Percentiles rank a stretch among this genome's conserved stretches.
Evolutionary conservation across 2,329 filamentous ascomycete genomes (phyloP).

Genomic region (Clonostachys chloroleuca): DNA sequence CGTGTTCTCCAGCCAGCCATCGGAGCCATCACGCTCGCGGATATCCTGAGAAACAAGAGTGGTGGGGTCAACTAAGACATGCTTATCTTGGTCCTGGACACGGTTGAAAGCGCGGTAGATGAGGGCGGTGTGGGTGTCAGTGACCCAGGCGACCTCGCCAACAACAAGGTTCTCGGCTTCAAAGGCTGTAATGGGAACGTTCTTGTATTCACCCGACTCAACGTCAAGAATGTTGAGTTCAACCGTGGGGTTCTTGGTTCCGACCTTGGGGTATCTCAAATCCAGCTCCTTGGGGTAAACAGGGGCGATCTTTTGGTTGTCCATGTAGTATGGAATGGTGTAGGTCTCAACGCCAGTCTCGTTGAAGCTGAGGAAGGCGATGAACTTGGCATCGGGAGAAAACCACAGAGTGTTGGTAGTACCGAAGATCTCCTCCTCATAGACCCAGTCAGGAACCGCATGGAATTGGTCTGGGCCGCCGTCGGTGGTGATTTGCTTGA

Average conservation of each 20-base stretch:
- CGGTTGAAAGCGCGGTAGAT: conserved; percentile 65
- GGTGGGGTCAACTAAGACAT: conserved; percentile 53
- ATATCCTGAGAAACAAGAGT: conserved; percentile 38
- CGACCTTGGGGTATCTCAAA: conserved; percentile 65
- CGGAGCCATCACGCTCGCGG: conserved; percentile 52
- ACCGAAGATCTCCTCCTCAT: conserved; percentile 61
- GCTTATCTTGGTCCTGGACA: conserved; percentile 60
- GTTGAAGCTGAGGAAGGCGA: conserved; percentile 88
- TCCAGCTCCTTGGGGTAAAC: conserved; percentile 59
- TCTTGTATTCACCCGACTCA: conserved; percentile 32
- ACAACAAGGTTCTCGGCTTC: conserved; percentile 57
- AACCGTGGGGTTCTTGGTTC: conserved; percentile 62
- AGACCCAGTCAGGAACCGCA: conserved; percentile 74
- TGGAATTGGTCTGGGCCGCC: conserved; percentile 60
- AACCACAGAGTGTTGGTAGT: conserved; percentile 85
- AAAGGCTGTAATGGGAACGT: conserved; percentile 52
- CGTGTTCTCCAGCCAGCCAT: conserved; percentile 60
- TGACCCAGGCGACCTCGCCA: conserved; percentile 66
- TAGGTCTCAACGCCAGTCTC: conserved; percentile 66
- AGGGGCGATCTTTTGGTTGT: conserved; percentile 49
- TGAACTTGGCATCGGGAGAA: conserved; percentile 79
- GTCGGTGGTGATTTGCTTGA: conserved; percentile 53
- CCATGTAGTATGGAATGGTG: conserved; percentile 64
- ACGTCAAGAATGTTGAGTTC: conserved; percentile 54
- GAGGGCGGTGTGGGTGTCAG: conserved; percentile 53